These are phyloP conservation scores for Aristolochia contorta DNA, from an alignment of 164 flowering plant genomes.

Conservation along the genomic window DNA sequence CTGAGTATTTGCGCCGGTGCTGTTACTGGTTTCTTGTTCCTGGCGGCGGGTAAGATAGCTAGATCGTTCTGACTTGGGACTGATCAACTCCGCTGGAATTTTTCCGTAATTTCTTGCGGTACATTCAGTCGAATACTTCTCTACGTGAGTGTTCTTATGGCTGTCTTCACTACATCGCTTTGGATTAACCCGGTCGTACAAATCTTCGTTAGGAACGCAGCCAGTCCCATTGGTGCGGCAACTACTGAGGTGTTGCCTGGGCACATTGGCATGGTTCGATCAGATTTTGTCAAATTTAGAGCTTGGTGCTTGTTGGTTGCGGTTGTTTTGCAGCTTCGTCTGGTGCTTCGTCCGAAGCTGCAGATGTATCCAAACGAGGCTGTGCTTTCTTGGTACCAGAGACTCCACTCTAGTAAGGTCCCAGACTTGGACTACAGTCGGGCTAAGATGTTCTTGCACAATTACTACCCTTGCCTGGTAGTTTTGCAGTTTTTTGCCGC, in stretches of 20 bases:
- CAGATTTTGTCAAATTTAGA: constrained; percentile 50
- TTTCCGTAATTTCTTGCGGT: constrained; percentile 60
- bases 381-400: constrained; percentile 86
- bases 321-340: constrained; percentile 49
- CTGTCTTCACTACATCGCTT: constrained; percentile 48
- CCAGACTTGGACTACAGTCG: constrained; percentile 94
- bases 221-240: neutral
- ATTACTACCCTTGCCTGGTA: constrained; percentile 66
- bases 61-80: constrained; percentile 92
- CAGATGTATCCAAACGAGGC: constrained; percentile 94
- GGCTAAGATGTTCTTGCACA: constrained; percentile 91
- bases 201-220: constrained; percentile 37
- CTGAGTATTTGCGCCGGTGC: constrained; percentile 46
- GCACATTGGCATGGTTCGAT: constrained; percentile 42
- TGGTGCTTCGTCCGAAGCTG: constrained; percentile 53
- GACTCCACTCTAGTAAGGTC: constrained; percentile 79
- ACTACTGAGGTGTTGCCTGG: constrained; percentile 31
- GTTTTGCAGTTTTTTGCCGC: constrained; percentile 70
- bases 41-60: constrained; percentile 53
- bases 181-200: constrained; percentile 71
- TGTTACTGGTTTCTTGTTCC: constrained; percentile 42
- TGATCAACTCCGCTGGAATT: constrained; percentile 70
- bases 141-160: constrained; percentile 32
- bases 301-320: constrained; percentile 50
- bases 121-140: constrained; percentile 47